These are phyloP conservation scores for Tolypocladium endophyticum DNA, from an alignment of 2,329 filamentous ascomycete genomes.

Conservation along the genomic window DNA sequence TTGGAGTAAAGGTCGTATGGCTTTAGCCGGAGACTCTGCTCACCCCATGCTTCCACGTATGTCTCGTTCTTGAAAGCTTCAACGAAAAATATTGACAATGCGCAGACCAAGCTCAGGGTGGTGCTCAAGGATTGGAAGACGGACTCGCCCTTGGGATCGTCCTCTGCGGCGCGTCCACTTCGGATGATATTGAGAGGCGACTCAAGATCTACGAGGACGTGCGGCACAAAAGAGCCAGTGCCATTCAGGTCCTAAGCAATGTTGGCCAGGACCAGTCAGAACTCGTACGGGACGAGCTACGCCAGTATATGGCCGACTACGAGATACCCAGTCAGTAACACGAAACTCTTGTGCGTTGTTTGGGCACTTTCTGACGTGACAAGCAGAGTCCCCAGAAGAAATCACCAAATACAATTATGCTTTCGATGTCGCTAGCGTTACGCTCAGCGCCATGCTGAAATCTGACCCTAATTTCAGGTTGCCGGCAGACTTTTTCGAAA, in stretches of 20 bases:
- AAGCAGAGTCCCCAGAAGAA: not conserved
- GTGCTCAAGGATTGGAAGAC: constrained; percentile 24
- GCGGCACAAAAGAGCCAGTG: constrained; percentile 17
- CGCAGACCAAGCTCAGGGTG: constrained; percentile 28
- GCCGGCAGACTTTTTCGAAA: constrained; percentile 11
- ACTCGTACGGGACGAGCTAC: constrained; percentile 16
- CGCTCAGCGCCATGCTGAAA: constrained; percentile 8
- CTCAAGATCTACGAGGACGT: constrained; percentile 14
- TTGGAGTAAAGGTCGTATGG: constrained; percentile 20
- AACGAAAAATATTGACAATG: not conserved
- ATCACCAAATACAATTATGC: constrained; percentile 7
- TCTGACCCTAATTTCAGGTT: constrained; percentile 8
- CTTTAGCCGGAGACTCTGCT: constrained; percentile 25
- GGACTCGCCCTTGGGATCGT: constrained; percentile 19
- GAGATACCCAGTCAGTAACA: constrained; percentile 17
- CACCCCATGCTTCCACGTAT: constrained; percentile 28
- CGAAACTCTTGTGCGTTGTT: too few relatives aligned
- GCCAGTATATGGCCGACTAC: constrained; percentile 15
- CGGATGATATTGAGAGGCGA: constrained; percentile 11
- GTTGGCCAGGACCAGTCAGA: constrained; percentile 20
- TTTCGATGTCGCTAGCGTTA: constrained; percentile 10
- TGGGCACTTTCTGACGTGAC: not conserved
- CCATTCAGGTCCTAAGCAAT: constrained; percentile 28
- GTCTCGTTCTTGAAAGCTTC: not conserved
- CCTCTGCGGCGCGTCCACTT: constrained; percentile 11